Evolutionary conservation across 352 stramenopile genomes (phyloP).

Genomic region (Stramenopiles sp.): DNA sequence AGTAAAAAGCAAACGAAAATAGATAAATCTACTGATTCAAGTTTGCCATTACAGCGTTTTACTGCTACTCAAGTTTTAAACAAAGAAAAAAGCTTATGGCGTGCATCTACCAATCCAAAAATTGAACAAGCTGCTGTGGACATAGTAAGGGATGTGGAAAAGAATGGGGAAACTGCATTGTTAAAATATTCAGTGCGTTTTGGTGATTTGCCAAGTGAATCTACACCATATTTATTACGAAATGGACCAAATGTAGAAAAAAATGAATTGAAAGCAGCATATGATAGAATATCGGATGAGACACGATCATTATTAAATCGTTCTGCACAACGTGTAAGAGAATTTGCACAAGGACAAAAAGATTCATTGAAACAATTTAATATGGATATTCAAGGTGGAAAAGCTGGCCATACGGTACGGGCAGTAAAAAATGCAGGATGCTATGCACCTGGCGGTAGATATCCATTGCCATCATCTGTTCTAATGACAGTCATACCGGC

Average conservation of each 20-base stretch:
- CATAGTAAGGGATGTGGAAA: conserved; percentile 29
- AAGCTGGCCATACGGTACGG: conserved; percentile 68
- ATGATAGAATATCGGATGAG: background rate
- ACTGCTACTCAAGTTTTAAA: background rate
- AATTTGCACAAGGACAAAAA: conserved; percentile 78
- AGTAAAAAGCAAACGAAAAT: too few species aligned
- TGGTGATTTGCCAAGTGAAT: conserved; percentile 31
- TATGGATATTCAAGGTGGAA: conserved; percentile 77
- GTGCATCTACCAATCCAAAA: background rate
- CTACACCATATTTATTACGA: conserved; percentile 26
- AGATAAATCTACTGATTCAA: background rate
- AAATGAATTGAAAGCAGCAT: background rate
- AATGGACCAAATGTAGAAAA: conserved; percentile 1
- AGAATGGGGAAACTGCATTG: conserved; percentile 26
- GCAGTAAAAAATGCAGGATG: conserved; percentile 69
- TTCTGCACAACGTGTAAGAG: conserved; percentile 59
- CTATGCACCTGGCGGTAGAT: conserved; percentile 88
- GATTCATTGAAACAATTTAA: conserved; percentile 69
- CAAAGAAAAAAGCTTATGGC: background rate
- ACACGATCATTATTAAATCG: background rate
- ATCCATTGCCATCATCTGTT: conserved; percentile 87
- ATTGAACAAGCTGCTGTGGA: background rate
- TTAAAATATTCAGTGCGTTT: conserved; percentile 36
- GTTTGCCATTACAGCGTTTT: background rate
- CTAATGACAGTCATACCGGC: conserved; percentile 91